Evolutionary conservation across 2,329 filamentous ascomycete species (phyloP).

Genomic region (Penicillium olsonii): DNA sequence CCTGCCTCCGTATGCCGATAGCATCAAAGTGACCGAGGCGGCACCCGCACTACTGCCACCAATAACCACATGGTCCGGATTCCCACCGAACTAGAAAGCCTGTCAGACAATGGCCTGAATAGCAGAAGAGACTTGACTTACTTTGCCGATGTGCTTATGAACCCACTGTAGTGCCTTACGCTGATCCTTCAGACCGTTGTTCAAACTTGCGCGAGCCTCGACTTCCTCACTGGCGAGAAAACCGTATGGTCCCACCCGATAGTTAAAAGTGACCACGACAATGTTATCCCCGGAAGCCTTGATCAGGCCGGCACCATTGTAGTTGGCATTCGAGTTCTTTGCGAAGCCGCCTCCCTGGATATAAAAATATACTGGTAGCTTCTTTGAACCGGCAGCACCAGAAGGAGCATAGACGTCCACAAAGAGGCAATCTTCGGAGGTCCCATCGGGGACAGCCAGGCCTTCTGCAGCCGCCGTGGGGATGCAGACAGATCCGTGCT

Average conservation of each 20-base stretch:
- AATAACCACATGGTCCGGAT: constrained; percentile 67
- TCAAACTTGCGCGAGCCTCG: constrained; percentile 53
- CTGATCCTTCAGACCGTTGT: constrained; percentile 72
- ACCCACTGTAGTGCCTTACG: constrained; percentile 70
- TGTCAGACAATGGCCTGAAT: not conserved
- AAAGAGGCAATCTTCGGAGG: constrained; percentile 46
- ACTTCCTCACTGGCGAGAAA: constrained; percentile 66
- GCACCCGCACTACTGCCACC: constrained; percentile 70
- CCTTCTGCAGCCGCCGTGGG: constrained; percentile 62
- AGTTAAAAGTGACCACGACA: constrained; percentile 72
- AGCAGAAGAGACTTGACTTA: constrained; percentile 21
- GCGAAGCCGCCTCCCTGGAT: constrained; percentile 66
- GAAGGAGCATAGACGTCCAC: constrained; percentile 45
- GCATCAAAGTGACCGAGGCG: constrained; percentile 63
- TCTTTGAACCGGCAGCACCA: constrained; percentile 33
- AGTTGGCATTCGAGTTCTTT: constrained; percentile 58
- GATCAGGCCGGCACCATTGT: constrained; percentile 64
- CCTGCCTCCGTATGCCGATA: constrained; percentile 56
- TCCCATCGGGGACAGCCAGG: constrained; percentile 54
- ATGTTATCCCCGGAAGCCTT: constrained; percentile 61
- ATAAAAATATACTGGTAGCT: constrained; percentile 65
- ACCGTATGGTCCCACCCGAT: constrained; percentile 72
- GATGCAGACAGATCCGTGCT: constrained; percentile 60
- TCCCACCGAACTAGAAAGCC: constrained; percentile 62
- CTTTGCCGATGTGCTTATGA: constrained; percentile 60